Base-by-base conservation (phyloP, 768 basidiomycete species). In the Suillus luteus region DNA sequence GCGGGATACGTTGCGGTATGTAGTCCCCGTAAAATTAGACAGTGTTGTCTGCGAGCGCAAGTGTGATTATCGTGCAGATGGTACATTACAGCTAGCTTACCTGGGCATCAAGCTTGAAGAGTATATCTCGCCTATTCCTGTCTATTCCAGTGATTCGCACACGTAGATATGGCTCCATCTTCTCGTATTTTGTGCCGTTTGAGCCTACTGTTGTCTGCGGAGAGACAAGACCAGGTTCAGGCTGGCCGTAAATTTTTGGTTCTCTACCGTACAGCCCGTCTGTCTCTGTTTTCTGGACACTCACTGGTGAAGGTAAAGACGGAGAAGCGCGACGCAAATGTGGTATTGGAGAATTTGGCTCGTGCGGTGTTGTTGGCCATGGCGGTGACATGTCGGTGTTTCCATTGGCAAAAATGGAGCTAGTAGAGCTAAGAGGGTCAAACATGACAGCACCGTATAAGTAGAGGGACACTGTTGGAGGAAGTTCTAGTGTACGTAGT, bases 91-190 rank as follows among this genome's bases (percentile, higher is more conserved):
- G n/a, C 37, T n/a, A 19, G 33, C 43, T 64, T 70, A 96, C 96
- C 84, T 96, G 94, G 17, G 95, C 95, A 76, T 99, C 97, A 66
- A 99, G 86, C 73, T 93, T 89, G 73, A 99, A 83, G 72, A 98
- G 85, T 66, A 97, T 89, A 72, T 99, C 97, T 70, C 96, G 85
- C 76, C 95, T 83, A 80, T 99, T 98, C 77, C 97, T 85, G 77
- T 99, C 97, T 71, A 99, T 75, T 15, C 89, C 92, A 19, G 92
- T 91, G 66, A 99, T 91, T 72, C 94, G 83, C 55, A 96, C 92
- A 72, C 93, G 83, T 64, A 99, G 82, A 75, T 93, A 97, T 31
- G 92, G 92, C 68, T 91, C 92, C 35, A 77, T 80, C 77, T 85
- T 90, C 79, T 94, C 93, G 68, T 84, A 90, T 64, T 80, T 87